Conservation (phyloP, 257 asterid species). For the Anisodus acutangulus region DNA sequence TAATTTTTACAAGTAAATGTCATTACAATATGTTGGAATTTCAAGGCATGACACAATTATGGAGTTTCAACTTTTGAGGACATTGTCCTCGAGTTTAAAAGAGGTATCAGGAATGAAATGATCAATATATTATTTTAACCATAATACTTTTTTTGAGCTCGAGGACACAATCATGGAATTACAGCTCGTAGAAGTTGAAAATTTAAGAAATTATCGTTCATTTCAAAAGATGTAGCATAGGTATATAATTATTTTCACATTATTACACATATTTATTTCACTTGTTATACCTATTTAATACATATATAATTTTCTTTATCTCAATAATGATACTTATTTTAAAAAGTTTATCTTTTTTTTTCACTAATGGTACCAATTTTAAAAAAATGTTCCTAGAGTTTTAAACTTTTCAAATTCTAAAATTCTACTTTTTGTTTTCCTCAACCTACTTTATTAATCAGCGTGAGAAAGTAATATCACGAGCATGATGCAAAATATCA, state of each 20-base stretch:
- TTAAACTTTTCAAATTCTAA: neutral
- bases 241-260: neutral
- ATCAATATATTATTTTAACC: neutral
- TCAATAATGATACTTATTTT: neutral
- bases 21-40: neutral
- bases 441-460: neutral
- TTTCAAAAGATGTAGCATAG: neutral
- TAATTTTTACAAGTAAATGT: neutral
- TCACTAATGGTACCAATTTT: neutral
- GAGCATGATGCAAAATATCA: no score
- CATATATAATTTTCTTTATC: neutral
- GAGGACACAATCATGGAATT: neutral
- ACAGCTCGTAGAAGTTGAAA: neutral
- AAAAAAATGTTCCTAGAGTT: neutral
- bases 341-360: neutral
- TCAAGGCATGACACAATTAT: neutral
- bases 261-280: neutral
- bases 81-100: neutral
- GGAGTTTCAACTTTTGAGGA: neutral
- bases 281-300: neutral
- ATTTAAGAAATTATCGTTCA: neutral
- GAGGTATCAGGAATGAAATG: neutral
- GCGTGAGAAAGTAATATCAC: neutral
- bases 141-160: no score
- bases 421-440: neutral